Base-by-base conservation (phyloP, 1,284 basidiomycete genomes). In the Rhodofomes roseus region DNA sequence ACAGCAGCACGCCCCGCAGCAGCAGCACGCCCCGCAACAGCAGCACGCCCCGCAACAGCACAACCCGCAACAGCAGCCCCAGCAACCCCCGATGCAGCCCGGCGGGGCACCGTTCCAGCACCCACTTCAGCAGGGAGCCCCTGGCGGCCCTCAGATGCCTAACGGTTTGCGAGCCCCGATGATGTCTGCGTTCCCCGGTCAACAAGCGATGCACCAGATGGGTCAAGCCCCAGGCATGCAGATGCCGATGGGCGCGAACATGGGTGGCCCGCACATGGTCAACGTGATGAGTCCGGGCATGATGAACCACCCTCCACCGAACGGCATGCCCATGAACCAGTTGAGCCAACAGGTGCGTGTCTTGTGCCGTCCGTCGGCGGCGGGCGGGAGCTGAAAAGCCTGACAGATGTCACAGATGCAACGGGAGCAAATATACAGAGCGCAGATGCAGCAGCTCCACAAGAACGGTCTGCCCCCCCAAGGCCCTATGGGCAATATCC, bases 381-480 rank as follows among this genome's bases (percentile, higher is more conserved):
- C 9, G 50, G 1, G 7, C 4, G 4, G 16, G 12, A 14, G 50
- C 5, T 52, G n/a, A 12, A 8, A n/a, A 41, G 16, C 6, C 31
- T 9, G 34, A 54, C 20, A 54, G 27, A 18, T 37, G 23, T 31
- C 64, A 50, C 72, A 74, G 63, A 69, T 76, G 36, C 39, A 34
- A 4, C 31, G 29, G 12, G 50, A 61, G 58, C 34, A 44, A 5
- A 63, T 73, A 59, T 78, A 78, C 61, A 71, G 73, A n/a, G 71
- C 73, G 53, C 50, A 63, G n/a, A 74, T 79, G 74, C 66, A 67
- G n/a, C 56, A 62, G 12, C 54, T 76, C 20, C 77, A 78, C 63
- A 69, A 73, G 60, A 69, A 63, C 52, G 67, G 63, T 51, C 65
- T 72, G 48, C 63, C 67, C n/a, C n/a, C n/a, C 2, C 66, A 31